Evolutionary conservation across 192 early-diverging fungal genomes (phyloP).

Genomic region (Coemansia sp.): DNA sequence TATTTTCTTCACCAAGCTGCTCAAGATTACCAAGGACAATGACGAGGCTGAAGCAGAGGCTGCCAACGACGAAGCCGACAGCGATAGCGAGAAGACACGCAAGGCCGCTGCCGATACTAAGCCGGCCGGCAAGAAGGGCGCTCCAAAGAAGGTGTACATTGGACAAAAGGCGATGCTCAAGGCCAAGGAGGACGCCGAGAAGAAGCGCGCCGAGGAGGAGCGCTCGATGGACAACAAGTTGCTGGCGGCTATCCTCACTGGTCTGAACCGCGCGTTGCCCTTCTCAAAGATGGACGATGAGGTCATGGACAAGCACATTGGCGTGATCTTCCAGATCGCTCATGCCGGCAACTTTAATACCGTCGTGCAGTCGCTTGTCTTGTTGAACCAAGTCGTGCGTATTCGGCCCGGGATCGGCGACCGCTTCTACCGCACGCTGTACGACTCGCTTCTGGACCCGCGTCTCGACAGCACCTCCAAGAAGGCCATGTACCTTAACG

Average conservation of each 20-base stretch:
- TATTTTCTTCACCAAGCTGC: conserved; percentile 81
- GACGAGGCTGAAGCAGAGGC: conserved; percentile 60
- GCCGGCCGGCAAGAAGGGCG: conserved; percentile 18
- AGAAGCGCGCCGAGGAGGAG: conserved; percentile 54
- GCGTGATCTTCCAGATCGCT: conserved; percentile 89
- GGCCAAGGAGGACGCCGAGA: conserved; percentile 56
- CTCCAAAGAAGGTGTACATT: conserved; percentile 40
- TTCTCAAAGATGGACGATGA: conserved; percentile 82
- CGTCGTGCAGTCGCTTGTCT: conserved; percentile 87
- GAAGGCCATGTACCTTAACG: conserved; percentile 92
- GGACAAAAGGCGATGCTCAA: conserved; percentile 52
- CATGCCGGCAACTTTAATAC: conserved; percentile 91
- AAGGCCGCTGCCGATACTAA: conserved; percentile 46
- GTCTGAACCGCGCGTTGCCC: conserved; percentile 94
- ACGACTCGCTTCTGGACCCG: conserved; percentile 85
- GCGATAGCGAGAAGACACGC: conserved; percentile 52
- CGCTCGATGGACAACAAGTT: conserved; percentile 69
- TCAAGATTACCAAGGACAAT: conserved; percentile 59
- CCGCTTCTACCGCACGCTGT: conserved; percentile 90
- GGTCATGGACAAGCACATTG: conserved; percentile 79
- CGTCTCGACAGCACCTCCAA: conserved; percentile 77
- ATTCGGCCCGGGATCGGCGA: conserved; percentile 64
- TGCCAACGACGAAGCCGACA: conserved; percentile 54
- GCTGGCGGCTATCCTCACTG: conserved; percentile 88
- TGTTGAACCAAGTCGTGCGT: conserved; percentile 72